Conservation (phyloP, 371 early-diverging fungal species). For the Neoconidiobolus thromboides region DNA sequence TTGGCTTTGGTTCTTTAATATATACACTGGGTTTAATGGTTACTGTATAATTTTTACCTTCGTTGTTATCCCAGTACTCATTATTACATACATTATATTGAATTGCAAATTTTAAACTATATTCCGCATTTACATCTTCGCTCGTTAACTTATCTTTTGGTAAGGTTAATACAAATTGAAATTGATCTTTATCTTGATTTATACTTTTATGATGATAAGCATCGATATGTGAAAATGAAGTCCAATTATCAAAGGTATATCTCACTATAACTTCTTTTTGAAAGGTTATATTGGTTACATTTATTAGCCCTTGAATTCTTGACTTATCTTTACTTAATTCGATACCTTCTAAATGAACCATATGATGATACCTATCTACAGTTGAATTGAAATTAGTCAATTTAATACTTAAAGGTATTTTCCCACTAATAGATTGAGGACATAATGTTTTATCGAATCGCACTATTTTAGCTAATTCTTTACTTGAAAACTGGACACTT, state of each 20-base stretch:
- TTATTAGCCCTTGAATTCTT: not conserved
- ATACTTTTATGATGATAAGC: not conserved
- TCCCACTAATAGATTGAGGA: constrained; percentile 3
- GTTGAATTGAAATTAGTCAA: not conserved
- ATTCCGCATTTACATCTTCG: not conserved
- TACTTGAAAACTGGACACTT: too few relatives aligned
- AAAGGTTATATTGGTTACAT: constrained; percentile 11
- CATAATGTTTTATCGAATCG: not conserved
- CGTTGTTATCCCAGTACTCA: constrained; percentile 8
- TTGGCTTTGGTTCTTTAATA: too few relatives aligned
- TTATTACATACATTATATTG: constrained; percentile 1
- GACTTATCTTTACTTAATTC: not conserved
- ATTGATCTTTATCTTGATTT: not conserved
- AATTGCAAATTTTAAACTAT: not conserved
- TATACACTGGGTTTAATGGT: not conserved
- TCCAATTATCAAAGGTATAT: constrained; percentile 12
- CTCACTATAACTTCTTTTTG: constrained; percentile 11
- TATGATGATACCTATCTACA: not conserved
- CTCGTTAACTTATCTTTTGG: not conserved
- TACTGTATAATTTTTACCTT: not conserved
- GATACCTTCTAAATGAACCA: not conserved
- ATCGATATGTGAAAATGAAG: constrained; percentile 3
- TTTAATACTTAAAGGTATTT: not conserved
- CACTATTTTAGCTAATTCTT: too few relatives aligned
- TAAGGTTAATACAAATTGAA: not conserved